Evolutionary conservation across 768 basidiomycete species (phyloP).

Genomic region (Lyophyllum decastes): DNA sequence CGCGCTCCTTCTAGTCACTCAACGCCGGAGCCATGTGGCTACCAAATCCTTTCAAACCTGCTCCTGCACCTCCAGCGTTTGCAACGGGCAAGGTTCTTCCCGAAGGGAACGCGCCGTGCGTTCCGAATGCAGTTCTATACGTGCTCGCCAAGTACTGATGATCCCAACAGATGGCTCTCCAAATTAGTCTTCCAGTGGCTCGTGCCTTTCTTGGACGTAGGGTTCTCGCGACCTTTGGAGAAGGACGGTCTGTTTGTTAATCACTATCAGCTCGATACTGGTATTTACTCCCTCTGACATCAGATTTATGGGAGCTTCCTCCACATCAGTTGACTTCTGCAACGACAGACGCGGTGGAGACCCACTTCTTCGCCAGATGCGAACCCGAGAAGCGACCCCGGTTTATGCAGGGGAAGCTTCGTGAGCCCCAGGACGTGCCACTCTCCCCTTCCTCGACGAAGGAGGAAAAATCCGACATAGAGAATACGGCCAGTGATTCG

Average conservation of each 20-base stretch:
- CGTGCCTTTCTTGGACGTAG: slow-evolving; percentile 53
- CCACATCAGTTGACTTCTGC: slow-evolving; percentile 32
- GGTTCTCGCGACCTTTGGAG: slow-evolving; percentile 58
- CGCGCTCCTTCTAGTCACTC: background rate
- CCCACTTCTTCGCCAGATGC: slow-evolving; percentile 50
- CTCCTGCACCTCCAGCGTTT: slow-evolving; percentile 52
- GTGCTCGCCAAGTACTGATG: background rate
- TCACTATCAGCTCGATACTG: background rate
- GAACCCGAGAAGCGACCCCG: slow-evolving; percentile 47
- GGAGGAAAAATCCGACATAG: no score
- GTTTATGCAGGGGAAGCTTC: slow-evolving; percentile 25
- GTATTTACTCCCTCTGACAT: background rate
- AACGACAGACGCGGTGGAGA: slow-evolving; percentile 44
- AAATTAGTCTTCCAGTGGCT: slow-evolving; percentile 56
- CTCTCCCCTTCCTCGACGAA: slow-evolving; percentile 9
- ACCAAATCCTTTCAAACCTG: slow-evolving; percentile 38
- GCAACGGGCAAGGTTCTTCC: slow-evolving; percentile 47
- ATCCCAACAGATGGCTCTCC: slow-evolving; percentile 39
- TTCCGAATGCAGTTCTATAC: background rate
- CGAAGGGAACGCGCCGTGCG: slow-evolving; percentile 40
- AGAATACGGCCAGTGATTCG: background rate
- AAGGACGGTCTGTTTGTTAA: slow-evolving; percentile 45
- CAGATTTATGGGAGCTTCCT: slow-evolving; percentile 60
- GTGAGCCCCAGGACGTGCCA: background rate
- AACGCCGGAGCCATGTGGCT: slow-evolving; percentile 21